phyloP scores from a whole-genome alignment of 805 yeast genomes.

The Lachancea thermotolerans region DNA sequence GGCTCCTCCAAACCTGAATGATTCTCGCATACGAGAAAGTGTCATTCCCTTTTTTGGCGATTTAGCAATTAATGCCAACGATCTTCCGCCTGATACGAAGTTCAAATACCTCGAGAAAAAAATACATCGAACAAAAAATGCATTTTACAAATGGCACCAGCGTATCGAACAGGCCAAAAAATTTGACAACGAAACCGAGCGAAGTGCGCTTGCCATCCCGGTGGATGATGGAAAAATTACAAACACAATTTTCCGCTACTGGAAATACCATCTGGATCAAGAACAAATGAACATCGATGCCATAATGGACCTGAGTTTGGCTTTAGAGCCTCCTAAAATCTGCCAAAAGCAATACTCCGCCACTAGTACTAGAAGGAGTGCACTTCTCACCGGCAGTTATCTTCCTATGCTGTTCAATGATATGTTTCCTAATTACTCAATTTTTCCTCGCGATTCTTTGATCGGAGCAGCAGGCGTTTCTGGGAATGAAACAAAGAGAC shows the following conservation, averaged over 20 bases:
- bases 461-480: conserved; percentile 47
- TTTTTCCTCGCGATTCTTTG: conserved; percentile 47
- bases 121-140: conserved; percentile 60
- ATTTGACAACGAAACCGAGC: conserved; percentile 25
- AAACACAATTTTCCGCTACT: conserved; percentile 20
- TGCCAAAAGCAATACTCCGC: conserved; percentile 21
- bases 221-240: background rate
- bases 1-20: conserved; percentile 85
- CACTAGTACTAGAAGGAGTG: conserved; percentile 46
- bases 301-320: conserved; percentile 58
- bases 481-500: background rate
- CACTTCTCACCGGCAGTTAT: conserved; percentile 55
- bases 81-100: conserved; percentile 22
- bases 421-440: conserved; percentile 44
- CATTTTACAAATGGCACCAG: conserved; percentile 78
- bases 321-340: conserved; percentile 50
- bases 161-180: conserved; percentile 39
- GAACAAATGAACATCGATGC: conserved; percentile 42
- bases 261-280: conserved; percentile 26
- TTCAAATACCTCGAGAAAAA: conserved; percentile 51
- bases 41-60: conserved; percentile 93
- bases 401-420: conserved; percentile 61
- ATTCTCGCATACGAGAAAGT: conserved; percentile 61
- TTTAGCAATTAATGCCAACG: conserved; percentile 43
- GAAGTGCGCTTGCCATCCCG: background rate